These are phyloP conservation scores for Beauveria sp. DNA, from an alignment of 2,329 filamentous ascomycete species.

Conservation along the genomic window DNA sequence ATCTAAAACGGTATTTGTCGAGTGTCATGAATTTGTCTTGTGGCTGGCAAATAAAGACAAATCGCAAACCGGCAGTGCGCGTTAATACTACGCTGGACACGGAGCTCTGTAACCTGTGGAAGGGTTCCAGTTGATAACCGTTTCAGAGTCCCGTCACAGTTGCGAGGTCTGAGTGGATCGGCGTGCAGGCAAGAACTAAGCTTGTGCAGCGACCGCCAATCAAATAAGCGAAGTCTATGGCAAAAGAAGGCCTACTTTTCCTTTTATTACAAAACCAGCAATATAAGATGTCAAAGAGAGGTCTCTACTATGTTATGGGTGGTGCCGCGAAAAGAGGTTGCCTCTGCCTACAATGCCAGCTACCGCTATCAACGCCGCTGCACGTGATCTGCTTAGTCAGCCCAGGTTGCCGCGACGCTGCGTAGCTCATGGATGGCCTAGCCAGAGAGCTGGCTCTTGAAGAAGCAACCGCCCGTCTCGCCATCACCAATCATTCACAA, in stretches of 20 bases:
- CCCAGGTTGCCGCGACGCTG: conserved; percentile 1
- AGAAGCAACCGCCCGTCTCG: neutral
- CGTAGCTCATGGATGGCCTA: conserved; percentile 10
- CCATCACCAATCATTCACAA: neutral
- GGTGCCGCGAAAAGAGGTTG: neutral
- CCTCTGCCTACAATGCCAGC: neutral
- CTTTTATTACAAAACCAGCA: no score
- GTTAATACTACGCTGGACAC: neutral
- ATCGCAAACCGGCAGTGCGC: neutral
- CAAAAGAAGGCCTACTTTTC: no score
- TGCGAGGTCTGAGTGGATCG: neutral
- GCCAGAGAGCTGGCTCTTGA: conserved; percentile 3
- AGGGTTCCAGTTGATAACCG: neutral
- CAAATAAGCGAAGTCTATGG: no score
- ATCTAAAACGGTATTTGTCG: neutral
- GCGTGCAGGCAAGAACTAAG: neutral
- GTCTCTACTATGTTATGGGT: no score
- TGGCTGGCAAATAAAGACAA: neutral
- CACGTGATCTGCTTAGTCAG: conserved; percentile 10
- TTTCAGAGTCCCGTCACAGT: neutral
- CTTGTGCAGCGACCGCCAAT: no score
- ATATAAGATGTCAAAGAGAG: no score
- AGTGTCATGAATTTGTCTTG: neutral
- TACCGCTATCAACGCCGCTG: neutral
- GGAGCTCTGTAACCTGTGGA: neutral